Conservation (phyloP, 1,139 yeast genomes). For the Wickerhamomyces sp. region DNA sequence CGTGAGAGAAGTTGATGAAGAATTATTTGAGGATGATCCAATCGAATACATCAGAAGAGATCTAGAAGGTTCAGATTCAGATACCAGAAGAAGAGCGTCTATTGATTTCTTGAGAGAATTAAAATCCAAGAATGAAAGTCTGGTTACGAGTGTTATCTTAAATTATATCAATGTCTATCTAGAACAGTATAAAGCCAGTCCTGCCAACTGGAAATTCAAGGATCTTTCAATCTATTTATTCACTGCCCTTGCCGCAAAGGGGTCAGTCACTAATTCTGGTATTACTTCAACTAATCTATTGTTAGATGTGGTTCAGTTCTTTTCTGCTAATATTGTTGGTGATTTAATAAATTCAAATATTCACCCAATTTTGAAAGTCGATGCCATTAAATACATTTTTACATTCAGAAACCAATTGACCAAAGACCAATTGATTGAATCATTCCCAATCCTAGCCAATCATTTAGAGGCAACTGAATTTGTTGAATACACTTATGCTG, state of each 20-base stretch:
- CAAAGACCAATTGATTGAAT: constrained; percentile 72
- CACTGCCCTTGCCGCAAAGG: constrained; percentile 87
- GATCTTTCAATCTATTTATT: constrained; percentile 85
- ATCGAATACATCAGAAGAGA: constrained; percentile 88
- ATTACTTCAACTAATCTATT: constrained; percentile 82
- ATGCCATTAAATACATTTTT: constrained; percentile 87
- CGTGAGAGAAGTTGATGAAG: constrained; percentile 83
- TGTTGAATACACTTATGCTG: constrained; percentile 89
- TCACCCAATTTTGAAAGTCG: constrained; percentile 79
- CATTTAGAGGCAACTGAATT: constrained; percentile 61
- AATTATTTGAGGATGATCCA: constrained; percentile 94
- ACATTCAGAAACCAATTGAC: constrained; percentile 90
- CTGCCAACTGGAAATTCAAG: constrained; percentile 70
- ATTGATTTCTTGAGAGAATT: constrained; percentile 87
- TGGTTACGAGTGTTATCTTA: constrained; percentile 73
- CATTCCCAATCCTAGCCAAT: constrained; percentile 73
- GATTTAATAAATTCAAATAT: constrained; percentile 54
- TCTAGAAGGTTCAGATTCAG: constrained; percentile 91
- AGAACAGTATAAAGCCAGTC: constrained; percentile 39
- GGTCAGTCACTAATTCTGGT: constrained; percentile 78
- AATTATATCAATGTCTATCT: constrained; percentile 70
- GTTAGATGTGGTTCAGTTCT: constrained; percentile 84
- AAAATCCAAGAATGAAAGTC: constrained; percentile 70
- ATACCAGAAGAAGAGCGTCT: constrained; percentile 86
- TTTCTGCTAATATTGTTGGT: constrained; percentile 72